phyloP scores from a whole-genome alignment of 2,329 filamentous ascomycete genomes.

The Taxawa tesnikishii region DNA sequence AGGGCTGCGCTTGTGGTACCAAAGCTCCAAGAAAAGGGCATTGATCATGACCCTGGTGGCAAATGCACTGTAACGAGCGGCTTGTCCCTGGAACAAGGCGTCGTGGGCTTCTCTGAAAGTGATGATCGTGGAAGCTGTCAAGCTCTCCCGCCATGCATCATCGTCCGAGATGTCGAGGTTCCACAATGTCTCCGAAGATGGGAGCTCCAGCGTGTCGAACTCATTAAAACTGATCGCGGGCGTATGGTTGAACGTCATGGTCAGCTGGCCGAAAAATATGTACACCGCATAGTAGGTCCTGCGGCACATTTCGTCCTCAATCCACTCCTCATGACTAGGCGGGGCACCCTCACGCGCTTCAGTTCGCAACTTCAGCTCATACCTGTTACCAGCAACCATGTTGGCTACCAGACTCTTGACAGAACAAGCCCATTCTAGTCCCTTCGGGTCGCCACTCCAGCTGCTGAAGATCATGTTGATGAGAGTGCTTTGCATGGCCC shows the following conservation, averaged over 20 bases:
- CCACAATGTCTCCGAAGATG: slow-evolving; percentile 90
- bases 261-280: slow-evolving; percentile 94
- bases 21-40: slow-evolving; percentile 92
- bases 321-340: slow-evolving; percentile 80
- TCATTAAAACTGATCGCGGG: slow-evolving; percentile 97
- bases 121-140: slow-evolving; percentile 57
- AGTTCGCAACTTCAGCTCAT: slow-evolving; percentile 86
- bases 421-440: slow-evolving; percentile 95
- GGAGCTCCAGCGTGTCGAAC: slow-evolving; percentile 84
- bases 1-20: slow-evolving; percentile 98
- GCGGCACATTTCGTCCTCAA: slow-evolving; percentile 90
- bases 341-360: slow-evolving; percentile 68
- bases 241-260: slow-evolving; percentile 93
- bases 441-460: slow-evolving; percentile 97
- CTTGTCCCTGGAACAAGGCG: slow-evolving; percentile 87
- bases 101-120: slow-evolving; percentile 93
- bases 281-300: slow-evolving; percentile 98
- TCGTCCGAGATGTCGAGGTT: slow-evolving; percentile 73
- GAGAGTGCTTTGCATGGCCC: slow-evolving; percentile 95
- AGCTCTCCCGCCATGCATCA: slow-evolving; percentile 68
- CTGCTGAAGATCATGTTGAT: slow-evolving; percentile 98
- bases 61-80: slow-evolving; percentile 86
- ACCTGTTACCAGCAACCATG: slow-evolving; percentile 95
- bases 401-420: slow-evolving; percentile 97
- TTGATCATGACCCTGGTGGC: slow-evolving; percentile 98